Evolutionary conservation across 768 basidiomycete genomes (phyloP), one percentile per base, ranked within the genome.

Genomic region (Pulveroboletus sp.): DNA sequence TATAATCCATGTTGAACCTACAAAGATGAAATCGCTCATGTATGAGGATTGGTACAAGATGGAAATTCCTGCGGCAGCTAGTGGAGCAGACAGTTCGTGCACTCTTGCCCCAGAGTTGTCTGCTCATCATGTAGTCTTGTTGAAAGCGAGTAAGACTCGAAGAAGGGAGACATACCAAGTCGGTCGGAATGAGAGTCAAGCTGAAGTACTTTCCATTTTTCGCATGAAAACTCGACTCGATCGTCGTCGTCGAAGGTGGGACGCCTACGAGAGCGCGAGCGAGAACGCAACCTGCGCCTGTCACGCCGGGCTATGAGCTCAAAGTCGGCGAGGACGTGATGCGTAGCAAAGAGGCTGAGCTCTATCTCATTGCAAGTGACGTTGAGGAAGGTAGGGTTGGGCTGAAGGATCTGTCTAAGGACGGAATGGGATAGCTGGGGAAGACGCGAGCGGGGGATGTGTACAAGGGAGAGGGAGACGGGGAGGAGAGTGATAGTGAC

Each of bases 1-100:
- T 11, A 39, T 40, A 8, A n/a, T 33, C 9, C 14, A 18, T n/a
- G 27, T 27, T 30, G 35, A 49, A 70, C 83, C 56, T 60, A 89
- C 86, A 56, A 90, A 82, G 50, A 90, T 86, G 62, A 85, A 89
- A 66, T 90, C 88, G 57, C 85, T 83, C 78, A 80, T 82, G 65
- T 90, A 89, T 3, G 86, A 86, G 6, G 85, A 87, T 61, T 88
- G 85, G 65, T 90, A 91, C 13, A 90, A 71, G 43, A 91, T 90
- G 30, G 84, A 86, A 33, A 91, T 88, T 3, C 86, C 85, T 33
- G 83, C 84, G 11, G 80, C 82, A 10, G 86, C 86, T 17, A 91
- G 71, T 30, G 83, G 85, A 14, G 84, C 82, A 18, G 89, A 89
- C 30, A 91, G 72, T 60, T 89, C 86, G 53, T 82, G 79, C 1